These are phyloP conservation scores for Mortierella polycephala DNA, from an alignment of 371 early-diverging fungal species.

Conservation along the genomic window DNA sequence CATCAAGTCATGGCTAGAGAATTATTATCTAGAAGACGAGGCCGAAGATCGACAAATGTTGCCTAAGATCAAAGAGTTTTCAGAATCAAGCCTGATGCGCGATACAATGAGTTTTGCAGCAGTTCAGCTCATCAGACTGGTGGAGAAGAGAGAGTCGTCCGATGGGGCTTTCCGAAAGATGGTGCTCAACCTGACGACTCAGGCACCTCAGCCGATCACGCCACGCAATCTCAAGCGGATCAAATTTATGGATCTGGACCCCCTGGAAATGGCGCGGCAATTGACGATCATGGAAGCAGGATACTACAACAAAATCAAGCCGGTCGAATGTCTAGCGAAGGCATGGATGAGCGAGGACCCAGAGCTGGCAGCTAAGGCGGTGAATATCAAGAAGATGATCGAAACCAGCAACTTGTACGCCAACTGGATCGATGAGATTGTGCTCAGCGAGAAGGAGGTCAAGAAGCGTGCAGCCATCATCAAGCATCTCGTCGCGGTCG, in stretches of 20 bases:
- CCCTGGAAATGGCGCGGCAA: conserved; percentile 94
- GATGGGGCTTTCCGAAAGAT: conserved; percentile 69
- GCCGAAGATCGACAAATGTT: conserved; percentile 75
- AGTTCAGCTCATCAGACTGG: conserved; percentile 73
- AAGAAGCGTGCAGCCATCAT: conserved; percentile 82
- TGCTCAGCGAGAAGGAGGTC: conserved; percentile 79
- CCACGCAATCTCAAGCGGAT: conserved; percentile 75
- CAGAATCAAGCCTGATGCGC: conserved; percentile 72
- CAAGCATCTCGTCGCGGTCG: conserved; percentile 87
- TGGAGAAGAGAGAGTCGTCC: conserved; percentile 73
- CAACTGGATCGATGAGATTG: conserved; percentile 84
- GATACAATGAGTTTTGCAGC: conserved; percentile 78
- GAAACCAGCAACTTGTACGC: conserved; percentile 72
- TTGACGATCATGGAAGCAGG: conserved; percentile 89
- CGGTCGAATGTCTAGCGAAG: conserved; percentile 88
- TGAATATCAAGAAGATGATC: conserved; percentile 83
- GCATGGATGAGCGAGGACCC: conserved; percentile 86
- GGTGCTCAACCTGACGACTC: conserved; percentile 68
- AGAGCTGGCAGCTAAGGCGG: conserved; percentile 61
- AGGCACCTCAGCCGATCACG: conserved; percentile 74
- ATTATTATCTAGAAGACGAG: conserved; percentile 83
- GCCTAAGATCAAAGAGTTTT: conserved; percentile 69
- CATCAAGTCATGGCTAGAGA: conserved; percentile 91
- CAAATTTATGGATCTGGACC: conserved; percentile 87
- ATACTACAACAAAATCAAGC: conserved; percentile 83